phyloP scores from a whole-genome alignment of 176 grass and related monocot genomes.

The Cenchrus purpureus region DNA sequence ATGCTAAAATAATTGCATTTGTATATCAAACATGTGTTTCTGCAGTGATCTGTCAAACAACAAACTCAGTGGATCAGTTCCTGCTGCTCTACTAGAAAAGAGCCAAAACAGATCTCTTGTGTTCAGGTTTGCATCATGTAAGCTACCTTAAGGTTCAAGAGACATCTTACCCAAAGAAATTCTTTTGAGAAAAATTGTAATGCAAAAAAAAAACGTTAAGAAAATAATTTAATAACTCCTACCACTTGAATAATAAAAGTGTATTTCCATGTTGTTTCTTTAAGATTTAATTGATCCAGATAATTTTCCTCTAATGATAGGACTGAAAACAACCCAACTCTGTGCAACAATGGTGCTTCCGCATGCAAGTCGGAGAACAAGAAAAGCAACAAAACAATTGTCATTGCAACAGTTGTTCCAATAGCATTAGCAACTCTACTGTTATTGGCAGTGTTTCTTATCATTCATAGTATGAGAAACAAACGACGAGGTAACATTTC shows the following conservation, averaged over 20 bases:
- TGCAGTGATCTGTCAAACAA: slow-evolving; percentile 11
- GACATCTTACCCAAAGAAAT: neutral
- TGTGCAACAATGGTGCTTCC: slow-evolving; percentile 30
- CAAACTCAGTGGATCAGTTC: slow-evolving; percentile 47
- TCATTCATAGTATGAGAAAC: slow-evolving; percentile 31
- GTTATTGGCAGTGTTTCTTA: slow-evolving; percentile 26
- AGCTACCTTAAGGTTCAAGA: neutral
- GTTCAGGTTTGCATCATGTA: slow-evolving; percentile 28
- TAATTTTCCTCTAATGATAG: neutral
- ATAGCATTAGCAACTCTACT: slow-evolving; percentile 32
- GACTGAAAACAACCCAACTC: slow-evolving; percentile 33
- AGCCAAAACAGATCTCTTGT: slow-evolving; percentile 22
- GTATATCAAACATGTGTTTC: neutral
- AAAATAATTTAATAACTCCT: neutral
- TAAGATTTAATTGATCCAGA: neutral
- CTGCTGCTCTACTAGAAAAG: slow-evolving; percentile 41
- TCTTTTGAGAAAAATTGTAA: neutral
- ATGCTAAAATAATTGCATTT: neutral
- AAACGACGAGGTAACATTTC: slow-evolving; percentile 35
- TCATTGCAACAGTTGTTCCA: slow-evolving; percentile 31
- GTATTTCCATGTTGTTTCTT: no score
- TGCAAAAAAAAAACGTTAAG: neutral
- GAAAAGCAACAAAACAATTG: slow-evolving; percentile 29
- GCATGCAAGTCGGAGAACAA: slow-evolving; percentile 24
- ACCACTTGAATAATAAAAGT: neutral